A percentile compares a stretch with the other conserved stretches of the same genome.
These are phyloP conservation scores for Pezicula radicicola DNA, from an alignment of 2,329 filamentous ascomycete genomes.

Conservation along the genomic window DNA sequence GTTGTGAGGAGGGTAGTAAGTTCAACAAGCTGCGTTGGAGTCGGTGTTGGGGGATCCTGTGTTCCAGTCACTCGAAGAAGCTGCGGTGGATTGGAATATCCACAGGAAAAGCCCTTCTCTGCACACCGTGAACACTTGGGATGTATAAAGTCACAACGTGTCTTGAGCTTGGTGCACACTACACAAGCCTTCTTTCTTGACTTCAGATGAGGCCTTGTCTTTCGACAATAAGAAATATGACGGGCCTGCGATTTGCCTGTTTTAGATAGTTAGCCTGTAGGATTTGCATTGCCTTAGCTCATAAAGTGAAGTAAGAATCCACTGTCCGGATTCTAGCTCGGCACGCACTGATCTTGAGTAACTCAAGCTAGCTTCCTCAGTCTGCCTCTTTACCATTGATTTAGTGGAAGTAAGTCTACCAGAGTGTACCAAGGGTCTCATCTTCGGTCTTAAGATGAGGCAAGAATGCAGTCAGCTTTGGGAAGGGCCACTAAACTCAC, in stretches of 20 bases:
- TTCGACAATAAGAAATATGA: slow-evolving; percentile 15
- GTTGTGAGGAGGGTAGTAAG: background rate
- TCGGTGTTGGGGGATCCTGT: background rate
- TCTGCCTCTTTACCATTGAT: too few relatives aligned
- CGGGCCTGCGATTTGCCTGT: slow-evolving; percentile 14
- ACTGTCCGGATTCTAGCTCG: too few relatives aligned
- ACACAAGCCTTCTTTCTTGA: slow-evolving; percentile 15
- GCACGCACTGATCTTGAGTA: background rate
- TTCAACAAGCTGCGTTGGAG: background rate
- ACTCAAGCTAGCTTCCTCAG: background rate
- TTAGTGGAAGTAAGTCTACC: too few relatives aligned
- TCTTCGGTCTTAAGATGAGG: too few relatives aligned
- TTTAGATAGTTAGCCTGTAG: background rate
- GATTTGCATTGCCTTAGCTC: background rate
- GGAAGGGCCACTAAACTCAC: slow-evolving; percentile 3
- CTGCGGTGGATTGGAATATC: slow-evolving; percentile 2
- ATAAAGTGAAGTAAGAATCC: background rate
- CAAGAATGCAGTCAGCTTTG: too few relatives aligned
- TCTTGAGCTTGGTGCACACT: slow-evolving; percentile 14
- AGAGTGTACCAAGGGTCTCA: too few relatives aligned
- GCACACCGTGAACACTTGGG: slow-evolving; percentile 14
- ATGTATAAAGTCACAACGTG: slow-evolving; percentile 11
- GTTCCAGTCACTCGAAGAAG: background rate
- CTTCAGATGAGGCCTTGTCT: slow-evolving; percentile 4
- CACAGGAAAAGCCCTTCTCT: slow-evolving; percentile 7